These are phyloP conservation scores for Talaromyces sp. DNA, from an alignment of 2,329 filamentous ascomycete species.

Conservation along the genomic window DNA sequence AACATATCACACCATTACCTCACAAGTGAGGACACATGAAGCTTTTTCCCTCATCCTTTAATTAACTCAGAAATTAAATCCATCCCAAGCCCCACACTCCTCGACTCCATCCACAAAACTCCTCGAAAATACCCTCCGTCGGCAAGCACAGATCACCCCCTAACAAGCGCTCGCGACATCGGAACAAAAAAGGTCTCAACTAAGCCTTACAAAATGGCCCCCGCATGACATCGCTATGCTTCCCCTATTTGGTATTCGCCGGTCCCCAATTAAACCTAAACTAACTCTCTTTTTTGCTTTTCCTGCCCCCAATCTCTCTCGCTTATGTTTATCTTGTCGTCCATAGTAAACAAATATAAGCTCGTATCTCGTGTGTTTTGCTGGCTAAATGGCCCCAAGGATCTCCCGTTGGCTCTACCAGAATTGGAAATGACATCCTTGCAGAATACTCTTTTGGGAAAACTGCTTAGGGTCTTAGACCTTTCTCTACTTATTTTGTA, in stretches of 20 bases:
- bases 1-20: too few relatives aligned
- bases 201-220: neutral
- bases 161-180: neutral
- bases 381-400: neutral
- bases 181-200: too few relatives aligned
- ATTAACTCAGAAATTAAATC: neutral
- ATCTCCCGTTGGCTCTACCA: too few relatives aligned
- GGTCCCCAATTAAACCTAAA: neutral
- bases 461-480: too few relatives aligned
- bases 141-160: conserved; percentile 1
- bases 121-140: neutral
- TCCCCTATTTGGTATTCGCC: neutral
- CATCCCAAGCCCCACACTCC: neutral
- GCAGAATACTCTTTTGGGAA: neutral
- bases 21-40: too few relatives aligned
- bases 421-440: too few relatives aligned
- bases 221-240: neutral
- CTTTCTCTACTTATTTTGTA: too few relatives aligned
- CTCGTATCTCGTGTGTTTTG: neutral
- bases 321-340: neutral
- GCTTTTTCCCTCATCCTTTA: too few relatives aligned
- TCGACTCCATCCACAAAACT: neutral
- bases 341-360: neutral
- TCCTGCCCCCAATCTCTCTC: neutral
- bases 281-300: neutral